Conservation (phyloP, 257 asterid species). For the Lithospermum erythrorhizon region DNA sequence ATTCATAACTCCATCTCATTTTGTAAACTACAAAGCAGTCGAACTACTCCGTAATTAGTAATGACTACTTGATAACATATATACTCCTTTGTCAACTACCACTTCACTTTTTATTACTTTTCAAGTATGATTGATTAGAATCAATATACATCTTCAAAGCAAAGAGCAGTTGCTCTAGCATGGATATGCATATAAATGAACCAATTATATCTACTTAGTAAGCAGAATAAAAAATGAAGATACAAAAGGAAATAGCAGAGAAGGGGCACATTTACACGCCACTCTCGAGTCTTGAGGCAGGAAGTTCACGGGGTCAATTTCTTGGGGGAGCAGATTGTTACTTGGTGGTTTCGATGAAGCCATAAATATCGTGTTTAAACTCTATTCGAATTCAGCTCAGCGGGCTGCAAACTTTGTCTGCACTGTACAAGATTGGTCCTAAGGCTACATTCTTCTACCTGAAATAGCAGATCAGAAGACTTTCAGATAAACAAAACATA, state of each 20-base stretch:
- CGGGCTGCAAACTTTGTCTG: slow-evolving; percentile 31
- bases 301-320: not conserved
- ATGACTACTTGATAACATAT: too few species aligned
- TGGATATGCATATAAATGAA: not conserved
- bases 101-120: slow-evolving; percentile 14
- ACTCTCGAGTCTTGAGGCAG: slow-evolving; percentile 1
- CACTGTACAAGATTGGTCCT: slow-evolving; percentile 58
- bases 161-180: slow-evolving; percentile 13
- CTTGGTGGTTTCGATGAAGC: slow-evolving; percentile 5
- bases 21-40: too few species aligned
- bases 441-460: slow-evolving; percentile 79
- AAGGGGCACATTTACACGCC: slow-evolving; percentile 16
- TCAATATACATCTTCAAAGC: slow-evolving; percentile 17
- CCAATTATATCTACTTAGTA: slow-evolving; percentile 7
- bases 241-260: not conserved
- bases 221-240: not conserved
- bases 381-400: slow-evolving; percentile 17
- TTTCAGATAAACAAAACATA: not conserved
- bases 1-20: too few species aligned
- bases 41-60: too few species aligned
- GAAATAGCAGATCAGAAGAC: slow-evolving; percentile 10
- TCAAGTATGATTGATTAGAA: slow-evolving; percentile 13
- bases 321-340: not conserved
- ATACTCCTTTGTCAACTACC: not conserved
- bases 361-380: slow-evolving; percentile 14